Base-by-base conservation (phyloP, 2,329 filamentous ascomycete genomes). In the Fusarium sterilihyphosum region DNA sequence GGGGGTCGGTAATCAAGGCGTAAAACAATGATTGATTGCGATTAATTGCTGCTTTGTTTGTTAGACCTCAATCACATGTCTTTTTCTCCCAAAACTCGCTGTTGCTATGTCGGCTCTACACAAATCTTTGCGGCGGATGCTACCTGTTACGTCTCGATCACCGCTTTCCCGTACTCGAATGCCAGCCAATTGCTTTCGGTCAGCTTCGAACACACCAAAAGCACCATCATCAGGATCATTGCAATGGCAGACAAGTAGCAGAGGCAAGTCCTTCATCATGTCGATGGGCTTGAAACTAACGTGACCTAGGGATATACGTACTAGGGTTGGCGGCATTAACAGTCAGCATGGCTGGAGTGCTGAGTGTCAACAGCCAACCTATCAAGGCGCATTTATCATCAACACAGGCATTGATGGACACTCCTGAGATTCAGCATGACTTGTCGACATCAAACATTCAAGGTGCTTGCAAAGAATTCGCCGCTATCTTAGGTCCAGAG, bases 391-490 rank as follows among this genome's bases (percentile, higher is more conserved):
- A 35, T 22, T 22, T 52, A 0, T 20, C 49, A 20, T 73, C 70
- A 1, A 73, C 70, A 2, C 59, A 58, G 1, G 4, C 69, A n/a
- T 37, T 73, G 1, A 1, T 18, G 0, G 35, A 8, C 1, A 35
- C 54, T 2, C 35, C 64, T 0, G 43, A 43, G 8, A 17, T 59
- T 26, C 22, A 33, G 4, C 35, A 71, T 4, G 94, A 94, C 0
- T 88, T 98, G 1, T 98, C 70, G 0, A 2, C 20, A n/a, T 35
- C n/a, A 2, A 73, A 73, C 2, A 61, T 73, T 3, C 20, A 49
- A 26, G 69, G 44, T 2, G 70, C 65, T 2, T 67, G 47, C 13
- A 9, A 12, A 26, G 65, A 70, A 4, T 73, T 73, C 3, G 41
- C 26, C 0, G 29, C 14, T 6, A 60, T 73, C 12, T 12, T 70